Evolutionary conservation across 148 eudicot species (phyloP).

Genomic region (Cornus controversa): DNA sequence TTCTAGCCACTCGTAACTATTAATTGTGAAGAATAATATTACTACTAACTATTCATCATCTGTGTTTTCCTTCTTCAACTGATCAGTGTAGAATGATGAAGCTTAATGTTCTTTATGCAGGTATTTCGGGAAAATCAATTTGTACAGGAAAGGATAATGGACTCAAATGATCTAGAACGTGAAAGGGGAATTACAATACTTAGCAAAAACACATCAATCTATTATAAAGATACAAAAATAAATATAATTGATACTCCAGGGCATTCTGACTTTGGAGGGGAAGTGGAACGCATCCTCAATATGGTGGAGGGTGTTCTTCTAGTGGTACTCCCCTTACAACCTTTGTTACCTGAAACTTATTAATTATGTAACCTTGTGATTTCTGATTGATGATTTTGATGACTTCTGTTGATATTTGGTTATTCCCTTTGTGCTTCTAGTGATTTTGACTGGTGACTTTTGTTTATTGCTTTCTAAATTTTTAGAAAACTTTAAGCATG

Average conservation of each 20-base stretch:
- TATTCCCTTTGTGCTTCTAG: not conserved
- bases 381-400: not conserved
- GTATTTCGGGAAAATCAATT: conserved; percentile 97
- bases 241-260: conserved; percentile 99
- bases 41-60: not conserved
- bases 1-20: not conserved
- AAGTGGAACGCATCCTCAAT: conserved; percentile 96
- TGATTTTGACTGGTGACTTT: not conserved
- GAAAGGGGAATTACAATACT: conserved; percentile 98
- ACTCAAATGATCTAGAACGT: conserved; percentile 97
- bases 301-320: conserved; percentile 98
- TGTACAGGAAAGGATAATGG: conserved; percentile 96
- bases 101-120: conserved; percentile 39
- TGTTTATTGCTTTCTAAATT: not conserved
- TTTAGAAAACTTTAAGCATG: not conserved
- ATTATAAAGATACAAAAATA: conserved; percentile 82
- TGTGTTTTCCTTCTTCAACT: conserved; percentile 8
- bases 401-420: not conserved
- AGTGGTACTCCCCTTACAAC: conserved; percentile 52
- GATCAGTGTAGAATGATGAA: not conserved
- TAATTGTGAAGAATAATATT: not conserved
- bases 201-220: conserved; percentile 93
- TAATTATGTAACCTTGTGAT: not conserved
- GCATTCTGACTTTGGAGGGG: conserved; percentile 99
- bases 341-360: conserved; percentile 8